Evolutionary conservation across 208 protist species (phyloP), one percentile per base, ranked within the genome.

Genomic region (Acanthamoeba triangularis): DNA sequence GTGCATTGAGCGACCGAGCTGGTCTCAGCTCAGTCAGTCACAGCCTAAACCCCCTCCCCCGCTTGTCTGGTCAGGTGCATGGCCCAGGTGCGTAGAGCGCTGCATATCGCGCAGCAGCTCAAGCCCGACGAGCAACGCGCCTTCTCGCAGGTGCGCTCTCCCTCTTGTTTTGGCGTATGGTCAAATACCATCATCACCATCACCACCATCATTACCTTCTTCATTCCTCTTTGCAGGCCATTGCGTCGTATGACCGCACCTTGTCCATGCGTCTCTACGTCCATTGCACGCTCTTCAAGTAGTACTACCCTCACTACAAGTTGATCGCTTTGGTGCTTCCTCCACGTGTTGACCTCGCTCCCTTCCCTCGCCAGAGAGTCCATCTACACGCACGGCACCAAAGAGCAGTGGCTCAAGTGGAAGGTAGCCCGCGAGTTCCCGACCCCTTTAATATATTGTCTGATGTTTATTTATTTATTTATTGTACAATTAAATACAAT

Each of bases 381-480:
- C 80, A 90, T 90, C 44, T 90, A 65, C 80, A 90, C 80, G 14
- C 80, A 90, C 44, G 80, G 80, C 49, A 90, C 80, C 80, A 54
- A n/a, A 16, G 49, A 52, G 25, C 80, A 90, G 49, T 90, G 80
- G 80, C 37, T 65, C 30, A 54, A 90, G 35, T 90, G 80, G 80
- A 90, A 90, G 80, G 80, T 65, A 8, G n/a, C 47, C 33, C 4
- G 28, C n/a, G 28, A 20, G 54, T 59, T 23, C 54, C 20, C 20
- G 20, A 13, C 52, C 16, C 16, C 16, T 16, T 56, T n/a, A n/a
- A n/a, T n/a, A 20, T 1, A 59, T 59, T 59, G n/a, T n/a, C n/a
- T n/a, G n/a, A n/a, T 30, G 1, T 16, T 23, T 1, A 25, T 63
- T 63, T 28, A 28, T 63, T 63, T 63, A 28, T 14, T 28, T 63